A percentile compares a stretch with the other conserved stretches of the same genome.
phyloP scores from a whole-genome alignment of 169 alveolate species.

The Plasmodium coatneyi region DNA sequence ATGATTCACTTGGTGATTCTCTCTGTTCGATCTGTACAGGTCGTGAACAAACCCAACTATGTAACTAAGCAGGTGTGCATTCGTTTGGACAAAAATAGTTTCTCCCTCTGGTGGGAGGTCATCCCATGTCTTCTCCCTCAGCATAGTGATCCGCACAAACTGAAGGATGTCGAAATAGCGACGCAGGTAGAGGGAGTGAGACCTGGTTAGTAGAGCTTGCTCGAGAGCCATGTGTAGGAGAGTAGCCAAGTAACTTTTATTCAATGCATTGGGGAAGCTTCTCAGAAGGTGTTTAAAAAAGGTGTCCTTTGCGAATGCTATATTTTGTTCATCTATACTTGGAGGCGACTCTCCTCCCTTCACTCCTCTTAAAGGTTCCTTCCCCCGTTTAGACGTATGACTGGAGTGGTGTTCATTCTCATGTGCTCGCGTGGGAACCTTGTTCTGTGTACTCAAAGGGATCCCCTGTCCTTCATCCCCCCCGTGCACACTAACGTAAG shows the following conservation, averaged over 20 bases:
- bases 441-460: not conserved
- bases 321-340: not conserved
- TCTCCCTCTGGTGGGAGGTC: not conserved
- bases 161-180: slow-evolving; percentile 7
- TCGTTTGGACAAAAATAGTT: slow-evolving; percentile 1
- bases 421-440: not conserved
- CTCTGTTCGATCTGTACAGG: not conserved
- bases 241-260: not conserved
- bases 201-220: slow-evolving; percentile 2
- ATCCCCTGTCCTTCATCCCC: not conserved
- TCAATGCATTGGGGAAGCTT: not conserved
- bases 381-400: not conserved
- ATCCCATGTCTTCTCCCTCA: not conserved
- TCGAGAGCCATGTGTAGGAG: slow-evolving; percentile 15
- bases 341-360: not conserved
- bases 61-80: not conserved
- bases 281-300: not conserved
- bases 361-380: not conserved
- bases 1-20: not conserved
- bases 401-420: not conserved
- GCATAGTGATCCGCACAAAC: not conserved
- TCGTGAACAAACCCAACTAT: not conserved
- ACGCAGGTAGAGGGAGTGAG: slow-evolving; percentile 12
- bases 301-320: not conserved
- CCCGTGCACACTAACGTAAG: not conserved